These are phyloP conservation scores for Cyclospora cayetanensis DNA, from an alignment of 169 alveolate species.

Conservation along the genomic window DNA sequence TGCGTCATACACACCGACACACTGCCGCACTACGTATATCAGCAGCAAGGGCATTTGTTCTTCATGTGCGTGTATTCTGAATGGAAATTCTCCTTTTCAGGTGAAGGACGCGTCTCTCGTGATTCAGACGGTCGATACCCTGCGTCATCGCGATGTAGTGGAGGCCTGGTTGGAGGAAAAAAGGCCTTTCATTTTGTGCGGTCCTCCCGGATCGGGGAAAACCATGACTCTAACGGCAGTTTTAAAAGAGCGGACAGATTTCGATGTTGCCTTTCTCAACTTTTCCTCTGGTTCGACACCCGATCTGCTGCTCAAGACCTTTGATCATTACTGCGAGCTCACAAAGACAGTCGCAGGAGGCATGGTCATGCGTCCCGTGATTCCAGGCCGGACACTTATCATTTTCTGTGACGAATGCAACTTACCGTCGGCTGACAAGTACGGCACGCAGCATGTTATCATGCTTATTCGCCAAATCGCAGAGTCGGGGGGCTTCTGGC, in stretches of 20 bases:
- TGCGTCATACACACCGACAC: no score
- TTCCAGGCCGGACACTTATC: conserved; percentile 96
- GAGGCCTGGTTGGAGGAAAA: conserved; percentile 96
- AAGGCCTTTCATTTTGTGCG: conserved; percentile 97
- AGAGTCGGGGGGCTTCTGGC: conserved; percentile 97
- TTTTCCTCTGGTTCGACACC: conserved; percentile 96
- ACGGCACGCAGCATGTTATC: conserved; percentile 96
- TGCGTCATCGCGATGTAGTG: conserved; percentile 94
- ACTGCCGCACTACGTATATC: no score
- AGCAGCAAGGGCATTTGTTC: no score
- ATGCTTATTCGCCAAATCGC: conserved; percentile 95
- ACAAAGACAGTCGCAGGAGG: conserved; percentile 90
- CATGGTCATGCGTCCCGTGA: conserved; percentile 92
- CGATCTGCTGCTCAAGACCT: conserved; percentile 89
- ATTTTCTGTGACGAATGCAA: conserved; percentile 98
- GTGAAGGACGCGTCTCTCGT: conserved; percentile 96
- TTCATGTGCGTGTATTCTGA: background rate
- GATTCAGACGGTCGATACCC: conserved; percentile 97
- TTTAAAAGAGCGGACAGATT: conserved; percentile 92
- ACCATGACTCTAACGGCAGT: conserved; percentile 98
- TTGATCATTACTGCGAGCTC: conserved; percentile 97
- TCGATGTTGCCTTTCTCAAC: conserved; percentile 96
- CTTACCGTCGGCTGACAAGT: conserved; percentile 97
- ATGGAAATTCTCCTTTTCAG: conserved; percentile 66
- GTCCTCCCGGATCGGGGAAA: conserved; percentile 98